Percentiles rank a stretch among this genome's conserved stretches.
Conservation (phyloP, 805 yeast species). For the Candida suzukii region DNA sequence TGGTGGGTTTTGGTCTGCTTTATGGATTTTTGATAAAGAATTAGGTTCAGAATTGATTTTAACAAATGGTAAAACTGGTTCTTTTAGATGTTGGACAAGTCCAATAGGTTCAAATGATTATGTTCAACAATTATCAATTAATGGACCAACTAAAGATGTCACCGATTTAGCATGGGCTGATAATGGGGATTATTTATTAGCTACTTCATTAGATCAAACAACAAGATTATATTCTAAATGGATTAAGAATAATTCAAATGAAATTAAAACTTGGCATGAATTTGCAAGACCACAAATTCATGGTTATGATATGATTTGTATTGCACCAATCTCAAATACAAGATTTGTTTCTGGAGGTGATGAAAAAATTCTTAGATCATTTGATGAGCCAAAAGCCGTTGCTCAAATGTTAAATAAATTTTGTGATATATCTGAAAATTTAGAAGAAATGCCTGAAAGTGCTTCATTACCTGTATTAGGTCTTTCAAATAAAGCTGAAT, state of each 20-base stretch:
- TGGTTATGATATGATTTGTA: constrained; percentile 92
- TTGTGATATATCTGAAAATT: constrained; percentile 33
- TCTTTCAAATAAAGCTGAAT: constrained; percentile 77
- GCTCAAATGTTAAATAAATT: constrained; percentile 51
- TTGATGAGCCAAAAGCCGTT: constrained; percentile 80
- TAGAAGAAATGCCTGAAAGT: constrained; percentile 54
- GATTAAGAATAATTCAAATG: constrained; percentile 28
- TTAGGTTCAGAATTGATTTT: constrained; percentile 43
- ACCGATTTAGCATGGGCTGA: constrained; percentile 77
- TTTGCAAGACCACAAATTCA: constrained; percentile 97
- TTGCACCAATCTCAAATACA: constrained; percentile 51
- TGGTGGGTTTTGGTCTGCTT: constrained; percentile 54
- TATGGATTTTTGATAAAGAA: constrained; percentile 54
- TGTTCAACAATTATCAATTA: constrained; percentile 43
- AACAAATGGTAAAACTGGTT: constrained; percentile 88
- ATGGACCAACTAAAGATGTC: constrained; percentile 70
- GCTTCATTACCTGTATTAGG: constrained; percentile 94
- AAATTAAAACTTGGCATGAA: constrained; percentile 64
- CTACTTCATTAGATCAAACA: constrained; percentile 90
- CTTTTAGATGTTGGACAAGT: constrained; percentile 69
- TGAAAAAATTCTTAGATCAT: constrained; percentile 84
- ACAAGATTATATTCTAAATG: constrained; percentile 76
- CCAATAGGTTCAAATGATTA: constrained; percentile 7
- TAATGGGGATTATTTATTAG: constrained; percentile 56
- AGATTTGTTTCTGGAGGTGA: constrained; percentile 91